A percentile compares a stretch with the other conserved stretches of the same genome.
Evolutionary conservation across 352 stramenopile species (phyloP).

Genomic region (Thalassiosira oceanica): DNA sequence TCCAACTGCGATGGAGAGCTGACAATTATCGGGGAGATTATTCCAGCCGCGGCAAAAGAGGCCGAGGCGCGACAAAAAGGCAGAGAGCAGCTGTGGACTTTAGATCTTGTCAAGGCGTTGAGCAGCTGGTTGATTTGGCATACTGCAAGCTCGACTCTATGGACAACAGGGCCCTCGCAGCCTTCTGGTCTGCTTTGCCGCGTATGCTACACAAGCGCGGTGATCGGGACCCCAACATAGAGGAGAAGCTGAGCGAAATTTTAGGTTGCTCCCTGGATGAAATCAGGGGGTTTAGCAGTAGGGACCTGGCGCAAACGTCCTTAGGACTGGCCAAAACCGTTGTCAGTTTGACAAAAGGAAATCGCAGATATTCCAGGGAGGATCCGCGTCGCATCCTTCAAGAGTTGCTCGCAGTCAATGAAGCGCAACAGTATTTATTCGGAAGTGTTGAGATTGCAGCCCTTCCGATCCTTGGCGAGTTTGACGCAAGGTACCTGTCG

Average conservation of each 20-base stretch:
- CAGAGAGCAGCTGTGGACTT: too few species aligned
- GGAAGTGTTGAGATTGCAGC: background rate
- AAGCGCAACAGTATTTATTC: slow-evolving; percentile 17
- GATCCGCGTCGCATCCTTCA: slow-evolving; percentile 6
- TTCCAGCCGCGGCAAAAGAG: too few species aligned
- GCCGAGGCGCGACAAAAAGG: too few species aligned
- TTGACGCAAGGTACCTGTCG: slow-evolving; percentile 3
- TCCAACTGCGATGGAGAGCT: too few species aligned
- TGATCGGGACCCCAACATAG: background rate
- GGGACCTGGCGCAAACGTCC: background rate
- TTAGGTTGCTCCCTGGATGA: background rate
- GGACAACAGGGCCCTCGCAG: too few species aligned
- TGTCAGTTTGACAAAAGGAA: background rate
- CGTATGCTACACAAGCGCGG: too few species aligned
- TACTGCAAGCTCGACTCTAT: too few species aligned
- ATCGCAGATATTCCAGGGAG: background rate
- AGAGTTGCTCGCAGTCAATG: slow-evolving; percentile 5
- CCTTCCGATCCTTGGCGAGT: background rate
- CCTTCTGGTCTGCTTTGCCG: too few species aligned
- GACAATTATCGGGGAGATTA: too few species aligned
- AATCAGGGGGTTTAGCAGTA: background rate
- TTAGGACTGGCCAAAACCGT: slow-evolving; percentile 2
- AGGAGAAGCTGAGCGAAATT: background rate
- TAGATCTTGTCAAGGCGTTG: too few species aligned
- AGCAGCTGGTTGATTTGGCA: too few species aligned